These are phyloP conservation scores for Plasmodium gallinaceum DNA, from an alignment of 169 alveolate genomes.

Conservation along the genomic window DNA sequence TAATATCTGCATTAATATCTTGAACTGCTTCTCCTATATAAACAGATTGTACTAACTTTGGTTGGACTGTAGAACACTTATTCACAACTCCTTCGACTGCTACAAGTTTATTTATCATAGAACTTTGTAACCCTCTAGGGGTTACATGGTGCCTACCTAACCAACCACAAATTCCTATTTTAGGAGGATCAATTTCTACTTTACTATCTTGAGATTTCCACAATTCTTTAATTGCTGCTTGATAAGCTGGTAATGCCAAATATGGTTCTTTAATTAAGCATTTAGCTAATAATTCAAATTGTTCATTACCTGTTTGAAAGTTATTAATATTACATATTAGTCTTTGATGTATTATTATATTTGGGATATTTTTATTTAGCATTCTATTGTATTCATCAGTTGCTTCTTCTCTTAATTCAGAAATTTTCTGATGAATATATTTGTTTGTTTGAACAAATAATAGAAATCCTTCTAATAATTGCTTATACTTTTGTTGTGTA, in stretches of 20 bases:
- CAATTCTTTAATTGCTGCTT: constrained; percentile 89
- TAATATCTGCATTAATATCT: constrained; percentile 85
- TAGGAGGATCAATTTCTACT: constrained; percentile 81
- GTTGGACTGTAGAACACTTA: constrained; percentile 94
- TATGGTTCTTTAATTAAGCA: constrained; percentile 85
- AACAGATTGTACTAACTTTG: constrained; percentile 92
- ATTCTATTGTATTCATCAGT: constrained; percentile 63
- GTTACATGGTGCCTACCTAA: constrained; percentile 96
- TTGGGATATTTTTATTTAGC: constrained; percentile 75
- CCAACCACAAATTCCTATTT: constrained; percentile 95
- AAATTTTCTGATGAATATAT: constrained; percentile 53
- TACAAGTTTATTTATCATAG: constrained; percentile 92
- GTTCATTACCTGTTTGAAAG: constrained; percentile 80
- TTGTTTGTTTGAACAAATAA: constrained; percentile 65
- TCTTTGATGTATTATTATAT: constrained; percentile 83
- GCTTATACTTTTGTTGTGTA: constrained; percentile 70
- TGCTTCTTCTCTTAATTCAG: constrained; percentile 68
- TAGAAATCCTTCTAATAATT: constrained; percentile 54
- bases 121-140: constrained; percentile 97
- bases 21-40: constrained; percentile 94
- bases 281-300: constrained; percentile 78
- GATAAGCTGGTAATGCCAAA: constrained; percentile 87
- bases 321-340: constrained; percentile 81
- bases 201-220: constrained; percentile 85
- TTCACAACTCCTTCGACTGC: constrained; percentile 98